A percentile compares a stretch with the other conserved stretches of the same genome.
phyloP scores from a whole-genome alignment of 768 basidiomycete genomes.

The Kwoniella sp. region DNA sequence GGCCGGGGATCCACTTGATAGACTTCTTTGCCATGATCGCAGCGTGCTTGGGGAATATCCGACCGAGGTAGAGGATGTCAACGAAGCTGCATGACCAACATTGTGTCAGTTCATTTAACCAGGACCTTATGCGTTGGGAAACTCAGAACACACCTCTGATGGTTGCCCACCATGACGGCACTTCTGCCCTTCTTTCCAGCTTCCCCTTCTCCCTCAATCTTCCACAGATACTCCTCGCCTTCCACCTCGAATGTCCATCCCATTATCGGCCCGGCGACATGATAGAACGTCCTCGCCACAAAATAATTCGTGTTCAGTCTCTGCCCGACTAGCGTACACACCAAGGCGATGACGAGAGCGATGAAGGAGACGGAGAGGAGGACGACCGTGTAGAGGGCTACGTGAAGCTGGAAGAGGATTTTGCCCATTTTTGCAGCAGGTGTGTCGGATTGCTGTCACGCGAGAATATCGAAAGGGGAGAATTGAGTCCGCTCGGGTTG shows the following conservation, averaged over 20 bases:
- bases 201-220: conserved; percentile 30
- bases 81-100: conserved; percentile 59
- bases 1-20: conserved; percentile 73
- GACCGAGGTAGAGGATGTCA: conserved; percentile 71
- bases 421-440: conserved; percentile 52
- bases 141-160: conserved; percentile 64
- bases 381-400: conserved; percentile 71
- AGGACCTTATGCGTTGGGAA: background rate
- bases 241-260: conserved; percentile 76
- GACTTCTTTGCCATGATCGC: conserved; percentile 92
- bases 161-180: conserved; percentile 78
- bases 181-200: conserved; percentile 62
- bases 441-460: background rate
- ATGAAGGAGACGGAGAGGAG: conserved; percentile 73
- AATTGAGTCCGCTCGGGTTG: background rate
- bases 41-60: conserved; percentile 77
- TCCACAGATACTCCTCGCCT: conserved; percentile 75
- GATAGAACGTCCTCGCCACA: conserved; percentile 81
- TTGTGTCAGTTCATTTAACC: conserved; percentile 35
- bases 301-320: conserved; percentile 67
- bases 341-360: conserved; percentile 66
- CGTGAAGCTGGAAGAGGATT: conserved; percentile 63
- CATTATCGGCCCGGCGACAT: conserved; percentile 65
- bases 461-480: background rate
- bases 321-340: conserved; percentile 69